phyloP scores from a whole-genome alignment of 495 filamentous ascomycete genomes.

The Hypoxylon perforatum region DNA sequence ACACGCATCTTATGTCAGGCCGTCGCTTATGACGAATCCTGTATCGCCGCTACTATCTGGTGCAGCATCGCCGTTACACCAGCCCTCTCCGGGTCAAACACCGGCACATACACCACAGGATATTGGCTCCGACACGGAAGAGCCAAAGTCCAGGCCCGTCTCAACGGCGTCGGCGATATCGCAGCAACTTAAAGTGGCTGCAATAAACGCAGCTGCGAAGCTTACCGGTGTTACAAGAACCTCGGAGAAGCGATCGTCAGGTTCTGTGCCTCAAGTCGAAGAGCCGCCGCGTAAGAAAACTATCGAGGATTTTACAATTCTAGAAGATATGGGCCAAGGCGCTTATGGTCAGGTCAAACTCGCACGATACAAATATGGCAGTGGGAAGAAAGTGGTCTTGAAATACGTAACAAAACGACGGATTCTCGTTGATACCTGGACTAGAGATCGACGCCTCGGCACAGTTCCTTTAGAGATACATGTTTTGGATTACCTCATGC shows the following conservation, averaged over 20 bases:
- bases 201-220: constrained; percentile 60
- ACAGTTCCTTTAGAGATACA: constrained; percentile 98
- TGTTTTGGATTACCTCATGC: constrained; percentile 91
- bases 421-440: constrained; percentile 99
- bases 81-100: constrained; percentile 82
- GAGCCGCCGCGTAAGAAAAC: constrained; percentile 71
- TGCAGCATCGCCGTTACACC: constrained; percentile 73
- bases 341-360: constrained; percentile 98
- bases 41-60: constrained; percentile 69
- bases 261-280: constrained; percentile 33
- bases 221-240: constrained; percentile 53
- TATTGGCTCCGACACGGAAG: constrained; percentile 62
- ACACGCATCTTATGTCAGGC: constrained; percentile 68
- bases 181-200: constrained; percentile 79
- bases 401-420: constrained; percentile 98
- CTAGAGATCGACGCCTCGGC: constrained; percentile 90
- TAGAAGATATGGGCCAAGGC: constrained; percentile 99
- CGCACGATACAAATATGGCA: constrained; percentile 83
- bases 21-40: constrained; percentile 61
- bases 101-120: constrained; percentile 62
- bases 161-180: constrained; percentile 71
- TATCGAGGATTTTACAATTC: constrained; percentile 89
- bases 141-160: constrained; percentile 42
- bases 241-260: constrained; percentile 49
- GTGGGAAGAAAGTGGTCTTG: constrained; percentile 84